Evolutionary conservation across 192 early-diverging fungal species (phyloP).

Genomic region (Allomyces macrogynus): DNA sequence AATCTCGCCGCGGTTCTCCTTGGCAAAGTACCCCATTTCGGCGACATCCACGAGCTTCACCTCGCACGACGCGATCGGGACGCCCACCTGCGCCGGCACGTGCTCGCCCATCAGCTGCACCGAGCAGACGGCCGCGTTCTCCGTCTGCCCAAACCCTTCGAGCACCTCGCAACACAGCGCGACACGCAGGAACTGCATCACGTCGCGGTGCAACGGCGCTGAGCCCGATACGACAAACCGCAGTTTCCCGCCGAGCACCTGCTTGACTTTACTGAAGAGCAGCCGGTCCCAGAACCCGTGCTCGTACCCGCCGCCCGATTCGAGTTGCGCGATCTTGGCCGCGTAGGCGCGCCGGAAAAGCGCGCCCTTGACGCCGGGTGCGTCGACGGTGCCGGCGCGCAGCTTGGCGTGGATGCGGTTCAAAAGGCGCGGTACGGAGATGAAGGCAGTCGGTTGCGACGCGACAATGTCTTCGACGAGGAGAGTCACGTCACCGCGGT

Average conservation of each 20-base stretch:
- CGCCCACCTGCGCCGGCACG: conserved; percentile 55
- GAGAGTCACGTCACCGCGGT: conserved; percentile 41
- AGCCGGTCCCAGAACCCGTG: conserved; percentile 70
- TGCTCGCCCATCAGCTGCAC: conserved; percentile 34
- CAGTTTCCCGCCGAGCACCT: conserved; percentile 55
- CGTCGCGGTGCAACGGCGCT: conserved; percentile 43
- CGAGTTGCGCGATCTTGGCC: conserved; percentile 36
- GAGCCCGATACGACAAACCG: conserved; percentile 44
- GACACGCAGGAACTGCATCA: conserved; percentile 45
- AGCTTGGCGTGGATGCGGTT: conserved; percentile 37
- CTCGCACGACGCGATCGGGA: conserved; percentile 41
- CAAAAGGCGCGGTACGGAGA: conserved; percentile 69
- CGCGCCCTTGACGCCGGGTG: conserved; percentile 27
- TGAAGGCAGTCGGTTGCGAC: conserved; percentile 66
- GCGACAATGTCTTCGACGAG: conserved; percentile 62
- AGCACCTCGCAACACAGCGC: conserved; percentile 39
- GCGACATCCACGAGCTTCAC: conserved; percentile 78
- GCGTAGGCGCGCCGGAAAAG: conserved; percentile 38
- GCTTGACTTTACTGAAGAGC: conserved; percentile 66
- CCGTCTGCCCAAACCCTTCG: conserved; percentile 21
- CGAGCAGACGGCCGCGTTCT: conserved; percentile 23
- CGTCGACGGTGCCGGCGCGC: conserved; percentile 26
- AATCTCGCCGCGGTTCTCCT: conserved; percentile 79
- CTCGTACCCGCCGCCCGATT: conserved; percentile 30
- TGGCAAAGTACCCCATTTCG: conserved; percentile 62